These are phyloP conservation scores for Fraxinus ornus DNA, from an alignment of 305 asterid species.

Conservation along the genomic window DNA sequence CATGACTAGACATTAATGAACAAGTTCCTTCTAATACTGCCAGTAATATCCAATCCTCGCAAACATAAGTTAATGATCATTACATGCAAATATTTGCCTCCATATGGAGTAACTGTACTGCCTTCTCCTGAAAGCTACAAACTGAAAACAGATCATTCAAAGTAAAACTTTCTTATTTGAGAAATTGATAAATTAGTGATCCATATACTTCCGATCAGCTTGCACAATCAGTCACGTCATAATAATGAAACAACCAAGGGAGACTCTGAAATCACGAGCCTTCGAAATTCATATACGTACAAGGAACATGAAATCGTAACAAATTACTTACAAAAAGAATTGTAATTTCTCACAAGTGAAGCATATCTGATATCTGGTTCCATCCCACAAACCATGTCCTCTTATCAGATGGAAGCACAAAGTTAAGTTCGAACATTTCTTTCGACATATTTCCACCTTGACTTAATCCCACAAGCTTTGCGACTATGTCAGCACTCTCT, in stretches of 20 bases:
- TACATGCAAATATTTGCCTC: background rate
- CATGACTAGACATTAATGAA: background rate
- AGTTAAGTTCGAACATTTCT: conserved; percentile 95
- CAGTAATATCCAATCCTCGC: background rate
- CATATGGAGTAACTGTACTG: background rate
- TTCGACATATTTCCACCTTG: conserved; percentile 78
- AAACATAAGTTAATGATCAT: background rate
- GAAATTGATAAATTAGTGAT: background rate
- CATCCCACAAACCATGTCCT: conserved; percentile 85
- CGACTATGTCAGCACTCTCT: conserved; percentile 91
- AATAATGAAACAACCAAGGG: background rate
- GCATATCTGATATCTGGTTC: conserved; percentile 86
- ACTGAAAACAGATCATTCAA: background rate
- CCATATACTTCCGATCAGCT: background rate
- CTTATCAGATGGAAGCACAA: conserved; percentile 79
- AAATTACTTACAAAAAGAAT: conserved; percentile 38
- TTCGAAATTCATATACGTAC: conserved; percentile 19
- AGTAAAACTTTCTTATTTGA: background rate
- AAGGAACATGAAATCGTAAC: background rate
- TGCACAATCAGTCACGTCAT: background rate
- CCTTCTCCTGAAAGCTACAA: background rate
- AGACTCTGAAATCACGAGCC: conserved; percentile 36
- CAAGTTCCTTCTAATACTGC: background rate
- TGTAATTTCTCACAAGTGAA: conserved; percentile 52
- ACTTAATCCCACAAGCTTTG: conserved; percentile 84